Evolutionary conservation across 345 rosid species (phyloP), one percentile per base, ranked within the genome.

Genomic region (Salix brachista): DNA sequence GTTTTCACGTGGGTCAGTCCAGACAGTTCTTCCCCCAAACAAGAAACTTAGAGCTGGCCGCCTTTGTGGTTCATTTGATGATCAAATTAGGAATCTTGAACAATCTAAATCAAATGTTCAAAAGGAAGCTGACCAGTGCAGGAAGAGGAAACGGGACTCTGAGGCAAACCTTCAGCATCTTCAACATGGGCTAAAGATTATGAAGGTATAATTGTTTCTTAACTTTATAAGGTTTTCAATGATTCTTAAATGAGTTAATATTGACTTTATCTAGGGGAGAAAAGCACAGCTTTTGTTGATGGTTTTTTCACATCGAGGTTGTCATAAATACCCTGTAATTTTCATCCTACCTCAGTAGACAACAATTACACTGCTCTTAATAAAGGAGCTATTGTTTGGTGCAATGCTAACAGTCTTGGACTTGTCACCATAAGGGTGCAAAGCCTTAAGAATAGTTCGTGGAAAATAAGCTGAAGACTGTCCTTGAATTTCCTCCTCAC

Each of bases 1-100:
- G 98, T 93, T 93, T 86, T 89, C 83, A 56, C 95, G 98, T 67
- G 91, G 92, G 30, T 80, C 92, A 72, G 98, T 92, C 73, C 92
- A 96, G 86, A 96, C 98, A 42, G 87, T 88, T 69, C 94, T 96
- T 82, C 98, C 98, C 56, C 81, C 92, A 69, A 78, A 70, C 62
- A 73, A 78, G 83, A 86, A 78, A 71, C 67, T 78, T 50, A 85
- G 88, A 85, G 81, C 85, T 78, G 86, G 90, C 17, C 94, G 94
- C 67, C 94, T 96, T n/a, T 89, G 94, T 89, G 86, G 90, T 79
- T 90, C 96, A 68, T 96, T 84, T 82, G 98, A 88, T 83, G 87
- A 86, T 77, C 93, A 91, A 77, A 91, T 96, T 50, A 88, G 83
- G 83, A 86, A 86, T 70, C 92, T 90, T 75, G 91, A 85, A 81